These are phyloP conservation scores for Suillus paluster DNA, from an alignment of 768 basidiomycete species.

Conservation along the genomic window DNA sequence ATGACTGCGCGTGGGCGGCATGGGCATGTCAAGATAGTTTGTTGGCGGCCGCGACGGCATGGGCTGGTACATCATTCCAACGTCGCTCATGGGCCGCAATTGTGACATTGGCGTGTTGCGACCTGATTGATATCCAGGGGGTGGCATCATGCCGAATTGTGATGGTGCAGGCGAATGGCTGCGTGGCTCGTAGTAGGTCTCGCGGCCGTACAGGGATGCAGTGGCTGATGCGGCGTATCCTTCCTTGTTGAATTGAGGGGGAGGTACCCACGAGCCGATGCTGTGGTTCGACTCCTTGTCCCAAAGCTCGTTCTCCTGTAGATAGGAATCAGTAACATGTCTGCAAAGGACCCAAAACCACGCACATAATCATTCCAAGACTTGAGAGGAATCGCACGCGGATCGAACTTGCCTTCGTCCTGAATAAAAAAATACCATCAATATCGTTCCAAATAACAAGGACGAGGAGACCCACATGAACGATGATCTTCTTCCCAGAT, in stretches of 20 bases:
- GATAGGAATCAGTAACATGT: constrained; percentile 7
- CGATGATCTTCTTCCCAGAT: constrained; percentile 92
- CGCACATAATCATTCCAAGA: constrained; percentile 95
- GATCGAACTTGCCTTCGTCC: constrained; percentile 99
- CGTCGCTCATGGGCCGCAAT: constrained; percentile 37
- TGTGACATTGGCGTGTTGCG: constrained; percentile 62
- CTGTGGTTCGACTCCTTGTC: constrained; percentile 97
- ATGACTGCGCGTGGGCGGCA: constrained; percentile 57
- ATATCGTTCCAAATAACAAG: constrained; percentile 4
- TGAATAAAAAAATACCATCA: constrained; percentile 37
- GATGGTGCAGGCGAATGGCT: constrained; percentile 78
- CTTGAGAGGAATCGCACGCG: constrained; percentile 90
- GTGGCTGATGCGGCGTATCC: constrained; percentile 80
- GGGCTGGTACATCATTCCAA: constrained; percentile 56
- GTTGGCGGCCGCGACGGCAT: constrained; percentile 72
- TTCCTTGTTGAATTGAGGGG: constrained; percentile 67
- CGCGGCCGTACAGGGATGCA: constrained; percentile 84
- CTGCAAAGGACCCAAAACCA: constrained; percentile 14
- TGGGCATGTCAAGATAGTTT: constrained; percentile 76
- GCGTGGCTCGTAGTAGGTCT: constrained; percentile 82
- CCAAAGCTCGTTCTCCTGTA: constrained; percentile 93
- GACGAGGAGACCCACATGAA: constrained; percentile 70
- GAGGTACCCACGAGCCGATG: constrained; percentile 91
- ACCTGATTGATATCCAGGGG: constrained; percentile 78
- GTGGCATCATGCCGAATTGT: constrained; percentile 58